These are phyloP conservation scores for Hypoxylon fragiforme DNA, from an alignment of 495 filamentous ascomycete species.

Conservation along the genomic window DNA sequence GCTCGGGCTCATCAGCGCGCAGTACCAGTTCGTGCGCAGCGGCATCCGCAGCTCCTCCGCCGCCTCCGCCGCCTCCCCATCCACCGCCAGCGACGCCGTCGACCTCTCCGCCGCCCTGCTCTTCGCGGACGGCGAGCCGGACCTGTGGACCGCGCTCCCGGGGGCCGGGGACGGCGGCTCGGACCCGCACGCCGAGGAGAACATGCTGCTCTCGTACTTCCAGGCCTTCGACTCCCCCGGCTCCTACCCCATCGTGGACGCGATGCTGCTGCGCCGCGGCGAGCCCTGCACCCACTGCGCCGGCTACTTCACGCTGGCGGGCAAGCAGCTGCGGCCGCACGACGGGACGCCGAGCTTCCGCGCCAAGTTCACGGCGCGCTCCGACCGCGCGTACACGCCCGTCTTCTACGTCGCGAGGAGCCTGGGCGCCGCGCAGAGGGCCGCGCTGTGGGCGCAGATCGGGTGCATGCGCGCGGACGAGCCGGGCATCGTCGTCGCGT, in stretches of 20 bases:
- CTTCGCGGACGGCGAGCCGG: slow-evolving; percentile 36
- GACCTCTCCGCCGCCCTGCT: slow-evolving; percentile 32
- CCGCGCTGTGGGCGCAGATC: slow-evolving; percentile 29
- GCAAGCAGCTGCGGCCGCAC: slow-evolving; percentile 33
- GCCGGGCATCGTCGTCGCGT: slow-evolving; percentile 20
- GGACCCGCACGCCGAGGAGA: slow-evolving; percentile 37
- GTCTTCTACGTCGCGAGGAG: slow-evolving; percentile 35
- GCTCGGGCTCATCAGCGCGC: slow-evolving; percentile 22
- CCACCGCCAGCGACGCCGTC: slow-evolving; percentile 21
- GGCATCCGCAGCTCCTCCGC: too few species aligned
- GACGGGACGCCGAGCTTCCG: slow-evolving; percentile 31
- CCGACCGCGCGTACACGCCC: slow-evolving; percentile 35
- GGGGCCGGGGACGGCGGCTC: slow-evolving; percentile 16
- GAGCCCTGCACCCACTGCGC: slow-evolving; percentile 36
- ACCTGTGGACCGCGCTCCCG: slow-evolving; percentile 30
- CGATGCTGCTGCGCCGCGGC: slow-evolving; percentile 30
- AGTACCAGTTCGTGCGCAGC: slow-evolving; percentile 34
- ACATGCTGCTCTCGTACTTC: slow-evolving; percentile 35
- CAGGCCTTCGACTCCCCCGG: slow-evolving; percentile 40
- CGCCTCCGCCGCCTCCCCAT: too few species aligned
- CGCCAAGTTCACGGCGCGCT: slow-evolving; percentile 36
- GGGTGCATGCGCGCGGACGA: slow-evolving; percentile 31
- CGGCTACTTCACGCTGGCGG: slow-evolving; percentile 33
- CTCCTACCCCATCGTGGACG: slow-evolving; percentile 36
- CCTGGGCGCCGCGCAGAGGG: slow-evolving; percentile 24